phyloP scores from a whole-genome alignment of 2,329 filamentous ascomycete genomes.

The Byssothecium circinans region DNA sequence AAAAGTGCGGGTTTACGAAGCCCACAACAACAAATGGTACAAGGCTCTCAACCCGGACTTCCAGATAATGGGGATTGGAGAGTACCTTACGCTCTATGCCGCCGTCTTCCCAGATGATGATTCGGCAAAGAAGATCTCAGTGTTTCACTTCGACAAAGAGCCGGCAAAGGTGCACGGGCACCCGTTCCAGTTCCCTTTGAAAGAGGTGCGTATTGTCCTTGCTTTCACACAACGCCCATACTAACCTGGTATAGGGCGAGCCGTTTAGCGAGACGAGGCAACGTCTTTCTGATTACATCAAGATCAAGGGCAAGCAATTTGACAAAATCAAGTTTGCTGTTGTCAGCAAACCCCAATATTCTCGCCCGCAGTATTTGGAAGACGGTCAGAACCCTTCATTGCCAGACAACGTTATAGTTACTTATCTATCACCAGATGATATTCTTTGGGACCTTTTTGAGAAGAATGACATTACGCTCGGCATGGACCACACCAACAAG shows the following conservation, averaged over 20 bases:
- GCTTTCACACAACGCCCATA: slow-evolving; percentile 8
- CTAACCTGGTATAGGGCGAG: slow-evolving; percentile 63
- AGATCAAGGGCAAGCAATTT: slow-evolving; percentile 95
- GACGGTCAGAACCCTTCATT: slow-evolving; percentile 69
- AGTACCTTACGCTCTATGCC: slow-evolving; percentile 80
- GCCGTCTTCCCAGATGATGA: slow-evolving; percentile 78
- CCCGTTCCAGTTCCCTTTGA: slow-evolving; percentile 86
- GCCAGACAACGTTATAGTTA: no score
- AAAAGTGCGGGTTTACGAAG: slow-evolving; percentile 79
- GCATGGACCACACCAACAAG: slow-evolving; percentile 66
- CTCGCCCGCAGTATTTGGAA: slow-evolving; percentile 78
- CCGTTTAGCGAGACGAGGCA: slow-evolving; percentile 90
- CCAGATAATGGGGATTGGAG: slow-evolving; percentile 78
- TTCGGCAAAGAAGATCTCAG: slow-evolving; percentile 68
- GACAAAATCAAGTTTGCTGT: slow-evolving; percentile 98
- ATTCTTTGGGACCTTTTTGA: slow-evolving; percentile 49
- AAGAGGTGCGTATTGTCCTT: slow-evolving; percentile 59
- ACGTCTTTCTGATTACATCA: slow-evolving; percentile 87
- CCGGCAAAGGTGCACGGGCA: slow-evolving; percentile 80
- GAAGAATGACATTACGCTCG: slow-evolving; percentile 47
- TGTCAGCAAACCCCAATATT: slow-evolving; percentile 64
- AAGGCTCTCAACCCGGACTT: slow-evolving; percentile 72
- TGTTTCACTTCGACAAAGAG: slow-evolving; percentile 93
- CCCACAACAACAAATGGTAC: slow-evolving; percentile 79
- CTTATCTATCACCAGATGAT: slow-evolving; percentile 43